A percentile compares a stretch with the other conserved stretches of the same genome.
These are phyloP conservation scores for Amniculicola lignicola DNA, from an alignment of 495 filamentous ascomycete species.

Conservation along the genomic window DNA sequence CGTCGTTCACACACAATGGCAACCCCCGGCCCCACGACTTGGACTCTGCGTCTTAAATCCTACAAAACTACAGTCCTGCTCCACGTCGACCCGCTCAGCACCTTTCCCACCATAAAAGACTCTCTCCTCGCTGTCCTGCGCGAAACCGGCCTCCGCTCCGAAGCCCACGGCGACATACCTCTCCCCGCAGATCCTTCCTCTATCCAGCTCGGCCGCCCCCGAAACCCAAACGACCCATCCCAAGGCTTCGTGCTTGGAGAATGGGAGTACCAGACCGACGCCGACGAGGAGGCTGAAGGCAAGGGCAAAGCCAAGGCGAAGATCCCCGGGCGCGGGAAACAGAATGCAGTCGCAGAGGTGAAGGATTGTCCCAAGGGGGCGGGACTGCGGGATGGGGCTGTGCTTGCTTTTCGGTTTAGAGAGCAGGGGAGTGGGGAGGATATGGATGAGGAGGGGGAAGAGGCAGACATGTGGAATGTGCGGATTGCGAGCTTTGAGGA, in stretches of 20 bases:
- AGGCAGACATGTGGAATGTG: conserved; percentile 59
- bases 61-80: conserved; percentile 75
- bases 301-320: conserved; percentile 31
- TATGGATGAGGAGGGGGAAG: conserved; percentile 29
- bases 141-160: conserved; percentile 41
- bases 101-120: conserved; percentile 59
- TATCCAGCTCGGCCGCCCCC: conserved; percentile 54
- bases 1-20: conserved; percentile 32
- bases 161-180: conserved; percentile 18
- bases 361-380: conserved; percentile 50
- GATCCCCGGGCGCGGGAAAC: conserved; percentile 26
- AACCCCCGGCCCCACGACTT: conserved; percentile 43
- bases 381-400: conserved; percentile 40
- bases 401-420: background rate
- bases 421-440: conserved; percentile 28
- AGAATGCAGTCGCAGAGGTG: background rate
- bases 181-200: conserved; percentile 50
- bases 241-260: conserved; percentile 53
- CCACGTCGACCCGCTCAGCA: conserved; percentile 58
- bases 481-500: conserved; percentile 61
- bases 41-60: conserved; percentile 75
- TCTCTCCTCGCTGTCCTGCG: conserved; percentile 57
- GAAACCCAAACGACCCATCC: conserved; percentile 54
- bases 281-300: conserved; percentile 33
- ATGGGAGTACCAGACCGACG: conserved; percentile 37